A percentile compares a stretch with the other conserved stretches of the same genome.
Evolutionary conservation across 2,329 filamentous ascomycete species (phyloP).

Genomic region (Leptodontidium sp.): DNA sequence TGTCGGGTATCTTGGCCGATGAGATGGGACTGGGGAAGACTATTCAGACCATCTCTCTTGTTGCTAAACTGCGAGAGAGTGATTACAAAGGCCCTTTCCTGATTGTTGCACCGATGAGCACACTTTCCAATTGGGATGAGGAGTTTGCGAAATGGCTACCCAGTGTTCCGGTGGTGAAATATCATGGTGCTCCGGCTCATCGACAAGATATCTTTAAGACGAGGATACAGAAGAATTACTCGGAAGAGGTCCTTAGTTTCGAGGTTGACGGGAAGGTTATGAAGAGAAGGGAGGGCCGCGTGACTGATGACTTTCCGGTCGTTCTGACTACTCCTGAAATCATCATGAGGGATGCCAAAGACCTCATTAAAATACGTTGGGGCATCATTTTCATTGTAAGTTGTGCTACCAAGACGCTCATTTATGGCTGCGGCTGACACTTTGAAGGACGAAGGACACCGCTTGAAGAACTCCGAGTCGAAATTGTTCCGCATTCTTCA

Average conservation of each 20-base stretch:
- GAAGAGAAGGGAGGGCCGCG: constrained; percentile 58
- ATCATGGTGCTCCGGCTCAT: constrained; percentile 84
- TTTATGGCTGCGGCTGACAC: constrained; percentile 28
- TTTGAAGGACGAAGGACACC: constrained; percentile 85
- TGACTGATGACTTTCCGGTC: constrained; percentile 78
- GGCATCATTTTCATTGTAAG: constrained; percentile 93
- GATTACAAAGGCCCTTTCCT: constrained; percentile 87
- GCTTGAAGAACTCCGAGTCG: constrained; percentile 96
- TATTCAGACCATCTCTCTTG: constrained; percentile 58
- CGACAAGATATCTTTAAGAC: constrained; percentile 78
- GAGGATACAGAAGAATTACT: constrained; percentile 73
- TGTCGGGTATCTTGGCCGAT: constrained; percentile 68
- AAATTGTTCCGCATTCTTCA: constrained; percentile 89
- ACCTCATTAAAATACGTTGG: constrained; percentile 86
- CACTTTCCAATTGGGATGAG: constrained; percentile 93
- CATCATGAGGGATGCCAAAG: constrained; percentile 87
- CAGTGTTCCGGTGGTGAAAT: constrained; percentile 85
- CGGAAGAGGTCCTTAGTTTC: constrained; percentile 24
- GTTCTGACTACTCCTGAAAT: constrained; percentile 97
- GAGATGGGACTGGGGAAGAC: constrained; percentile 70
- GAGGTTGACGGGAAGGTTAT: constrained; percentile 20
- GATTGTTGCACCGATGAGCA: constrained; percentile 89
- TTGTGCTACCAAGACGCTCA: constrained; percentile 16
- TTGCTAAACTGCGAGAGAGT: constrained; percentile 84
- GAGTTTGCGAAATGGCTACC: constrained; percentile 94